Evolutionary conservation across 768 basidiomycete genomes (phyloP).

Genomic region (Termitomyces sp.): DNA sequence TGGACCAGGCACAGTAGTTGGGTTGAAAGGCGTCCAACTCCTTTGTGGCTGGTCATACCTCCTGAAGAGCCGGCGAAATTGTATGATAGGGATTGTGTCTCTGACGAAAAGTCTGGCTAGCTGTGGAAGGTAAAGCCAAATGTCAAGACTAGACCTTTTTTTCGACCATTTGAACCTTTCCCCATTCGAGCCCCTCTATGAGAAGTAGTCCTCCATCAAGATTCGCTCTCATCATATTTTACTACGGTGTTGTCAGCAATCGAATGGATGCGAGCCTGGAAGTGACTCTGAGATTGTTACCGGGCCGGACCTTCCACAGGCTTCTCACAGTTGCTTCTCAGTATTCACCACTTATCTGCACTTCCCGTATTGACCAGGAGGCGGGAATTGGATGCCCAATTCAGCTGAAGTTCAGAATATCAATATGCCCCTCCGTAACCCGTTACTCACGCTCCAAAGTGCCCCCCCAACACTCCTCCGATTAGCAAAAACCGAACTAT

Average conservation of each 20-base stretch:
- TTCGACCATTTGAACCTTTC: not conserved
- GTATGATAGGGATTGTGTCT: not conserved
- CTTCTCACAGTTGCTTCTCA: no score
- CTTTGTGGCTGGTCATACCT: not conserved
- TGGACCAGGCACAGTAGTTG: not conserved
- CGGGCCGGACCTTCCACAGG: no score
- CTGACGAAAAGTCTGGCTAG: not conserved
- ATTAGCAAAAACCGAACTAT: not conserved
- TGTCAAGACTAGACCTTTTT: not conserved
- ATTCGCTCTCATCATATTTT: no score
- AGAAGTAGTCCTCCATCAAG: not conserved
- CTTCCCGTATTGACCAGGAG: no score
- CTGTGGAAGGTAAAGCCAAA: not conserved
- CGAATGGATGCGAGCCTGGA: no score
- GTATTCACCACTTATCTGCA: no score
- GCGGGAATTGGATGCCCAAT: no score
- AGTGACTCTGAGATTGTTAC: no score
- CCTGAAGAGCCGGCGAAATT: not conserved
- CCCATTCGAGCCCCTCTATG: no score
- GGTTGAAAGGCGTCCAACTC: not conserved
- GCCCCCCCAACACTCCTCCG: not conserved
- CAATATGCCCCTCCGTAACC: no score
- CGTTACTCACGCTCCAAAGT: not conserved
- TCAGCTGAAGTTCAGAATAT: no score
- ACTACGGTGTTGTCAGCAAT: no score